Evolutionary conservation across 257 asterid species (phyloP).

Genomic region (Avicennia marina): DNA sequence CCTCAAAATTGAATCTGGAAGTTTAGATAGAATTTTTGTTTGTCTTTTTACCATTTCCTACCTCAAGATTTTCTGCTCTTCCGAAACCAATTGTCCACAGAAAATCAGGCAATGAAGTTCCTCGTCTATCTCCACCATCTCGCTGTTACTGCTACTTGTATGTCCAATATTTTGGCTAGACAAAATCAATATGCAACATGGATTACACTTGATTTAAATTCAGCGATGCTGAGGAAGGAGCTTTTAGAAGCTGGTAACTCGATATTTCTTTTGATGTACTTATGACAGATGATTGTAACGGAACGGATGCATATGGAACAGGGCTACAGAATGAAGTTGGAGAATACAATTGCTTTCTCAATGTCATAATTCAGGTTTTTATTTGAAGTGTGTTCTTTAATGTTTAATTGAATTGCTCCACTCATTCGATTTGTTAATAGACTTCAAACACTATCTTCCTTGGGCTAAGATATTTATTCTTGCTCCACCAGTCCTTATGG

Average conservation of each 20-base stretch:
- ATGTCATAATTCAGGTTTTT: slow-evolving; percentile 97
- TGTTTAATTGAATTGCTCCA: slow-evolving; percentile 2
- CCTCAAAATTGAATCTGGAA: slow-evolving; percentile 3
- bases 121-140: background rate
- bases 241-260: slow-evolving; percentile 34
- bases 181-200: slow-evolving; percentile 46
- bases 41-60: slow-evolving; percentile 2
- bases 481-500: slow-evolving; percentile 73
- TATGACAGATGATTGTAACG: slow-evolving; percentile 25
- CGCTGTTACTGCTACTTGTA: background rate
- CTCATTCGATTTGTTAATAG: background rate
- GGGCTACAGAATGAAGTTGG: slow-evolving; percentile 95
- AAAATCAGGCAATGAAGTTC: slow-evolving; percentile 4
- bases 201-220: slow-evolving; percentile 36
- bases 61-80: slow-evolving; percentile 1
- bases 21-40: background rate
- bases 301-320: slow-evolving; percentile 64
- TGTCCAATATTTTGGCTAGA: slow-evolving; percentile 27
- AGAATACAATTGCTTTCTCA: slow-evolving; percentile 94
- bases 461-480: slow-evolving; percentile 18
- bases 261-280: slow-evolving; percentile 28
- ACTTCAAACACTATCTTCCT: slow-evolving; percentile 17
- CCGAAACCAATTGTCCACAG: background rate
- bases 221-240: slow-evolving; percentile 32
- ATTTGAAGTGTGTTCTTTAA: slow-evolving; percentile 10